phyloP scores from a whole-genome alignment of 2,329 filamentous ascomycete species.

The Dissoconium aciculare region DNA sequence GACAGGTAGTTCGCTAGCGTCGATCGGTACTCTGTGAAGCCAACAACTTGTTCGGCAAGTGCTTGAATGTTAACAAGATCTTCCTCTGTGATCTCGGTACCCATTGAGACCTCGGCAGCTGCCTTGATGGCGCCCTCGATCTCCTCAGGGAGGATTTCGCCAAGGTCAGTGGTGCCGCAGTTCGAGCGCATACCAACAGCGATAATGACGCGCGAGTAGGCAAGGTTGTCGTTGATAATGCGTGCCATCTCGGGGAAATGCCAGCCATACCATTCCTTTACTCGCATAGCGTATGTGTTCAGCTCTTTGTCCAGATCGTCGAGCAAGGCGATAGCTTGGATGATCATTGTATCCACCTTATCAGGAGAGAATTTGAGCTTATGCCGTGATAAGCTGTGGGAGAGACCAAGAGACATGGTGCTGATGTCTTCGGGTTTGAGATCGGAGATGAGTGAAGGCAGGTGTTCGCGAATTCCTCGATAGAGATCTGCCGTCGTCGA shows the following conservation, averaged over 20 bases:
- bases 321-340: conserved; percentile 84
- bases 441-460: conserved; percentile 80
- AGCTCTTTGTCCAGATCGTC: conserved; percentile 98
- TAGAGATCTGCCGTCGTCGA: conserved; percentile 75
- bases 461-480: conserved; percentile 81
- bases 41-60: conserved; percentile 83
- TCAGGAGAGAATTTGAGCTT: conserved; percentile 98
- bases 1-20: conserved; percentile 81
- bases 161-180: conserved; percentile 59
- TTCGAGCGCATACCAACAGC: conserved; percentile 80
- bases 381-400: conserved; percentile 89
- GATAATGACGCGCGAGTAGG: conserved; percentile 78
- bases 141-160: conserved; percentile 87
- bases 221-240: conserved; percentile 93
- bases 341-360: conserved; percentile 99
- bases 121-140: conserved; percentile 84
- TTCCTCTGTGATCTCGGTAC: conserved; percentile 85
- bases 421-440: conserved; percentile 73
- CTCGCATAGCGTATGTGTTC: conserved; percentile 96
- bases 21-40: conserved; percentile 77
- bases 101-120: conserved; percentile 94
- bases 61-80: conserved; percentile 87
- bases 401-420: conserved; percentile 90
- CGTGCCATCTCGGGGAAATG: conserved; percentile 97
- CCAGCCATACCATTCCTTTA: conserved; percentile 99